Conservation (phyloP, 257 asterid species). For the Solanum gracilifrons region DNA sequence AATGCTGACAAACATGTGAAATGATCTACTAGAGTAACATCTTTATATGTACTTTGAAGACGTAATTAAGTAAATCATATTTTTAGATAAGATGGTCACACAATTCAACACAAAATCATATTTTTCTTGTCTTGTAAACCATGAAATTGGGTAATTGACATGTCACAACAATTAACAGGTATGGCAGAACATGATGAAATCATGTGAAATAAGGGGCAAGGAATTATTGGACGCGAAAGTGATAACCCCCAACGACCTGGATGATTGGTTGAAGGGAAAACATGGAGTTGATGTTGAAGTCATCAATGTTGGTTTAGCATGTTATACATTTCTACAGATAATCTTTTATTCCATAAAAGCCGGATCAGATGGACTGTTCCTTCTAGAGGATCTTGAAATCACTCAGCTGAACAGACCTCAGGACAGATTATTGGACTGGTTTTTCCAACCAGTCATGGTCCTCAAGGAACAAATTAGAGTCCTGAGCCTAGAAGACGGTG, state of each 20-base stretch:
- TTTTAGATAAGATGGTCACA: background rate
- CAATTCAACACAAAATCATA: background rate
- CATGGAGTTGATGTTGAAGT: conserved; percentile 34
- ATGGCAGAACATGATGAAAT: conserved; percentile 66
- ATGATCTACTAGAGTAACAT: background rate
- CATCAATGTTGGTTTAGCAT: conserved; percentile 58
- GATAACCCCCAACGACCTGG: conserved; percentile 53
- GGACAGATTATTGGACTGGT: conserved; percentile 81
- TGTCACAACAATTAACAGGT: conserved; percentile 34
- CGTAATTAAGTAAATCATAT: background rate
- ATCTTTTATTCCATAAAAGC: conserved; percentile 52
- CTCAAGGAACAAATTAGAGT: conserved; percentile 78
- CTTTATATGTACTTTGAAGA: background rate
- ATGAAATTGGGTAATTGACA: background rate
- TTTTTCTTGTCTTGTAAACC: background rate
- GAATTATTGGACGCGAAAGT: conserved; percentile 46
- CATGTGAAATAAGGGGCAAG: conserved; percentile 51
- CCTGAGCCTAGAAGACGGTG: conserved; percentile 60
- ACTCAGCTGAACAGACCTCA: conserved; percentile 75
- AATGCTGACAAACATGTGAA: background rate
- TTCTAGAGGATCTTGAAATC: conserved; percentile 62
- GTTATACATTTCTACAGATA: conserved; percentile 48
- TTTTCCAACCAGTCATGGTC: conserved; percentile 74
- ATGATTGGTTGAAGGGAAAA: conserved; percentile 70
- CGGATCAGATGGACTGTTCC: conserved; percentile 59